Conservation (phyloP, 306 rosid genomes). For the Sindora glabra region DNA sequence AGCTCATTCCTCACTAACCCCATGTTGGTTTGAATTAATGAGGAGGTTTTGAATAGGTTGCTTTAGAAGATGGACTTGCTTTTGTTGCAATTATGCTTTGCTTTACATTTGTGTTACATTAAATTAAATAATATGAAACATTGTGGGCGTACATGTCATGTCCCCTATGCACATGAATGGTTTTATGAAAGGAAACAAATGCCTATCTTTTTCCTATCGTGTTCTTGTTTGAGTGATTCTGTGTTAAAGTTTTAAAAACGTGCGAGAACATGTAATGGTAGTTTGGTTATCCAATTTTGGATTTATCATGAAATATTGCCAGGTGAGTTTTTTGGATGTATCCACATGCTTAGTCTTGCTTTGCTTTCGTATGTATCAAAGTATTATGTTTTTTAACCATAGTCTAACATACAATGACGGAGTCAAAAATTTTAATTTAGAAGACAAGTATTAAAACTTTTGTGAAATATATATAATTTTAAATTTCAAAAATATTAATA, state of each 20-base stretch:
- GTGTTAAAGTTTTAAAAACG: not conserved
- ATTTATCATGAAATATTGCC: not conserved
- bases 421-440: too few species aligned
- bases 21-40: constrained; percentile 31
- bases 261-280: not conserved
- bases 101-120: constrained; percentile 21
- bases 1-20: constrained; percentile 37
- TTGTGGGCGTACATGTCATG: constrained; percentile 43
- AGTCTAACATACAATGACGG: too few species aligned
- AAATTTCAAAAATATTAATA: too few species aligned
- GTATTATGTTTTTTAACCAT: too few species aligned
- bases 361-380: too few species aligned
- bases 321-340: too few species aligned
- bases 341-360: too few species aligned
- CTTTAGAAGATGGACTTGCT: constrained; percentile 31
- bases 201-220: not conserved
- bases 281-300: not conserved
- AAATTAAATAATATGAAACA: constrained; percentile 16
- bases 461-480: too few species aligned
- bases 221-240: not conserved
- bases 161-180: constrained; percentile 25
- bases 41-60: constrained; percentile 11
- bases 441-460: too few species aligned
- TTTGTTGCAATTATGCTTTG: constrained; percentile 33
- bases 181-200: constrained; percentile 21